Conservation (phyloP, 2,329 filamentous ascomycete genomes). For the Chaetomiaceae sp. region DNA sequence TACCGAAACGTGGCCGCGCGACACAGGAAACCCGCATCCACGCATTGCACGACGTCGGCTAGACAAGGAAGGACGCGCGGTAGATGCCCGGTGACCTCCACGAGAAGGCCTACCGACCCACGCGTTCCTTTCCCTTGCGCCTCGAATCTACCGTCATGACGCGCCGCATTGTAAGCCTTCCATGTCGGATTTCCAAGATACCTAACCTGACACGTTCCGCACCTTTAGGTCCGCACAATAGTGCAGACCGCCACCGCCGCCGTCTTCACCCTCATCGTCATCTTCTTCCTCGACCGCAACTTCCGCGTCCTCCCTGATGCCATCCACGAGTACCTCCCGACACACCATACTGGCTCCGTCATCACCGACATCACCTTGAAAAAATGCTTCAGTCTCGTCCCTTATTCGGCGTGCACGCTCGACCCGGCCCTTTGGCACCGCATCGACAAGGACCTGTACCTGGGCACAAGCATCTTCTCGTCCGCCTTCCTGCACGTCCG, state of each 20-base stretch:
- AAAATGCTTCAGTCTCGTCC: slow-evolving; percentile 70
- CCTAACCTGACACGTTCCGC: background rate
- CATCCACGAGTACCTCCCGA: slow-evolving; percentile 82
- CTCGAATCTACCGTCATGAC: slow-evolving; percentile 26
- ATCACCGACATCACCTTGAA: slow-evolving; percentile 80
- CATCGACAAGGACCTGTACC: slow-evolving; percentile 83
- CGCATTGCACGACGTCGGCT: background rate
- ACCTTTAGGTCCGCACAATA: slow-evolving; percentile 57
- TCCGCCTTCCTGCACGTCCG: slow-evolving; percentile 78
- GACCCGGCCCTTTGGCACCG: slow-evolving; percentile 71
- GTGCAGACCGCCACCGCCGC: slow-evolving; percentile 68
- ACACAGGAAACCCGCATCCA: background rate
- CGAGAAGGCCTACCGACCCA: slow-evolving; percentile 2
- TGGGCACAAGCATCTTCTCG: slow-evolving; percentile 67
- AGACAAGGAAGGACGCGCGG: background rate
- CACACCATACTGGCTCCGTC: slow-evolving; percentile 77
- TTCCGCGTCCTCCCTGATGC: slow-evolving; percentile 81
- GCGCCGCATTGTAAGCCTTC: slow-evolving; percentile 30
- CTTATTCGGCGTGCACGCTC: slow-evolving; percentile 71
- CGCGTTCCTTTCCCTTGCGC: background rate
- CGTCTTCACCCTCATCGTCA: slow-evolving; percentile 62
- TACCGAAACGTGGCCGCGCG: background rate
- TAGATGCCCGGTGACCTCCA: slow-evolving; percentile 13
- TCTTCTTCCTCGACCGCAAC: slow-evolving; percentile 81
- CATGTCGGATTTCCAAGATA: too few relatives aligned